phyloP scores from a whole-genome alignment of 208 protist genomes.

The Crithidia bombi region DNA sequence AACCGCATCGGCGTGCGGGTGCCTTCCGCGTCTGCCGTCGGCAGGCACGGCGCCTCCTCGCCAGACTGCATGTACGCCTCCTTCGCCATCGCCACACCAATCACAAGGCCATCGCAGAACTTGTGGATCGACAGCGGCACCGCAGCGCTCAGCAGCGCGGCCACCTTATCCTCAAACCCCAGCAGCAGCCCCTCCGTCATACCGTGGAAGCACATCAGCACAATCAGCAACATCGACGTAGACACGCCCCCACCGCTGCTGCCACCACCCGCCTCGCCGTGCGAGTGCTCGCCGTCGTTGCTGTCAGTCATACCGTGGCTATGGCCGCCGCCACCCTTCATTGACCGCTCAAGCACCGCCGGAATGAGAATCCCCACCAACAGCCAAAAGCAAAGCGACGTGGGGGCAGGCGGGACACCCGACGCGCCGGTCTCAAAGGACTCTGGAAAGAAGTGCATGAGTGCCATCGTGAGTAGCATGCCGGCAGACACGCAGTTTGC shows the following conservation, averaged over 20 bases:
- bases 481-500: conserved; percentile 70
- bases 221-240: conserved; percentile 40
- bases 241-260: conserved; percentile 15
- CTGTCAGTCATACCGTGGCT: conserved; percentile 24
- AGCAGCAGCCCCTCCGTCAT: conserved; percentile 68
- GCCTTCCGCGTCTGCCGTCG: not conserved
- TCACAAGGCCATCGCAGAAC: conserved; percentile 76
- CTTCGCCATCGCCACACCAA: conserved; percentile 73
- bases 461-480: conserved; percentile 68
- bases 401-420: not conserved
- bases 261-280: conserved; percentile 12
- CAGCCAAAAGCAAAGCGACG: conserved; percentile 38
- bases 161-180: conserved; percentile 42
- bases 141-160: conserved; percentile 40
- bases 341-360: conserved; percentile 44
- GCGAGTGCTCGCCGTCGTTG: conserved; percentile 7
- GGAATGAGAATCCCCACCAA: conserved; percentile 70
- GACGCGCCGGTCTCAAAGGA: conserved; percentile 26
- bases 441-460: conserved; percentile 64
- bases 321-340: conserved; percentile 29
- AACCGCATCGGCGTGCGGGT: conserved; percentile 13
- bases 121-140: conserved; percentile 67
- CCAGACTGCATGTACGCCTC: conserved; percentile 16
- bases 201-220: conserved; percentile 80
- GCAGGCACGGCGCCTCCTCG: not conserved